phyloP scores from a whole-genome alignment of 441 rosid genomes.

The Lepidium campestre region DNA sequence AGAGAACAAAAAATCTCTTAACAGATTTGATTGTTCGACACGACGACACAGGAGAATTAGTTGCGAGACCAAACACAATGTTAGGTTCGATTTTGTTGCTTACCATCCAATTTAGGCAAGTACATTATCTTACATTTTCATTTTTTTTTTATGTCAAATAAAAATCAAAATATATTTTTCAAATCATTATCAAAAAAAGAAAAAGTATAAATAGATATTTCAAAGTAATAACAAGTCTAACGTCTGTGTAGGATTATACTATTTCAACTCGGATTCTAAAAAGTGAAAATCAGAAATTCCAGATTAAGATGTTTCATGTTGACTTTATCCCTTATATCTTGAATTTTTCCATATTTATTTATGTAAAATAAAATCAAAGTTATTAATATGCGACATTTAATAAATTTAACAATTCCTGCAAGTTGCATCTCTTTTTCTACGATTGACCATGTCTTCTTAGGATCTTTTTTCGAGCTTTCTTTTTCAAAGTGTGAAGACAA shows the following conservation, averaged over 20 bases:
- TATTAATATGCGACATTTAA: not conserved
- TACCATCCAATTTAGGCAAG: not conserved
- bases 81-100: not conserved
- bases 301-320: constrained; percentile 9
- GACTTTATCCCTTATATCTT: not conserved
- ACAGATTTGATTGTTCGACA: not conserved
- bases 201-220: not conserved
- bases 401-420: not conserved
- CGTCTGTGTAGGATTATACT: not conserved
- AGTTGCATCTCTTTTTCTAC: not conserved
- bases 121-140: not conserved
- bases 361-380: not conserved
- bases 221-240: not conserved
- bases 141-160: not conserved
- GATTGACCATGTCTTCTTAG: constrained; percentile 7
- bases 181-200: not conserved
- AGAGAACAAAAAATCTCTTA: not conserved
- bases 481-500: not conserved
- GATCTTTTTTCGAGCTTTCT: not conserved
- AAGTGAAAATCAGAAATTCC: not conserved
- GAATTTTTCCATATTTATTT: not conserved
- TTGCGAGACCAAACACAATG: not conserved
- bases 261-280: not conserved
- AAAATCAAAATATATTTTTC: no score
- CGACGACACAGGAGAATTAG: not conserved